Percentiles rank a stretch among this genome's conserved stretches.
Evolutionary conservation across 306 rosid genomes (phyloP).

Genomic region (Glycine latifolia): DNA sequence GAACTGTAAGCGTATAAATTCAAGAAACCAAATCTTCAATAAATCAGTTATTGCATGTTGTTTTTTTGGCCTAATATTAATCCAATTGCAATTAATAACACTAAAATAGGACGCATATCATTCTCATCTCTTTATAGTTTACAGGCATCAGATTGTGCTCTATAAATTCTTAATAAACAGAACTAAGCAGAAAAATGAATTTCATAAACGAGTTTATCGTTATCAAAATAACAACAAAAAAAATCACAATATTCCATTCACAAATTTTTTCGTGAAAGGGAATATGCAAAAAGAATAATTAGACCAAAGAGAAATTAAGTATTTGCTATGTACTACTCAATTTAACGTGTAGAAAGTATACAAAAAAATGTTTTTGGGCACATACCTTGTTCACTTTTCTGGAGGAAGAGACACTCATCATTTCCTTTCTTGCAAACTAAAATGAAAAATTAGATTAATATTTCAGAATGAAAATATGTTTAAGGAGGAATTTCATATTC

Average conservation of each 20-base stretch:
- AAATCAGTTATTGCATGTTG: not conserved
- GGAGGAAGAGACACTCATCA: slow-evolving; percentile 32
- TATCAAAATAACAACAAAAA: no score
- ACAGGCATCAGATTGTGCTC: no score
- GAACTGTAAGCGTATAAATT: not conserved
- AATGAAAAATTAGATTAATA: not conserved
- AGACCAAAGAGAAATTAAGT: not conserved
- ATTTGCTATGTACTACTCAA: no score
- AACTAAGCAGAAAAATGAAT: no score
- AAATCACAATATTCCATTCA: no score
- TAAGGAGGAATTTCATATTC: slow-evolving; percentile 9
- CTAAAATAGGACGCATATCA: no score
- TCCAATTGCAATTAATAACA: no score
- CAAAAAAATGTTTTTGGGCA: not conserved
- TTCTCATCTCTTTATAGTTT: no score
- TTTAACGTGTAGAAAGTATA: not conserved
- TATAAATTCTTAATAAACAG: no score
- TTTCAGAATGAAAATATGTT: slow-evolving; percentile 14
- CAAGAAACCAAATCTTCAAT: slow-evolving; percentile 14
- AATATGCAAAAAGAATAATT: not conserved
- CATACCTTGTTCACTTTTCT: slow-evolving; percentile 47
- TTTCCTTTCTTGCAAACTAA: slow-evolving; percentile 24
- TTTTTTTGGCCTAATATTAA: no score
- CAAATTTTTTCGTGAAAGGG: no score
- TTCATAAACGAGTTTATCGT: no score